Conservation (phyloP, 2,329 filamentous ascomycete species). For the Hypoxylon sp. region DNA sequence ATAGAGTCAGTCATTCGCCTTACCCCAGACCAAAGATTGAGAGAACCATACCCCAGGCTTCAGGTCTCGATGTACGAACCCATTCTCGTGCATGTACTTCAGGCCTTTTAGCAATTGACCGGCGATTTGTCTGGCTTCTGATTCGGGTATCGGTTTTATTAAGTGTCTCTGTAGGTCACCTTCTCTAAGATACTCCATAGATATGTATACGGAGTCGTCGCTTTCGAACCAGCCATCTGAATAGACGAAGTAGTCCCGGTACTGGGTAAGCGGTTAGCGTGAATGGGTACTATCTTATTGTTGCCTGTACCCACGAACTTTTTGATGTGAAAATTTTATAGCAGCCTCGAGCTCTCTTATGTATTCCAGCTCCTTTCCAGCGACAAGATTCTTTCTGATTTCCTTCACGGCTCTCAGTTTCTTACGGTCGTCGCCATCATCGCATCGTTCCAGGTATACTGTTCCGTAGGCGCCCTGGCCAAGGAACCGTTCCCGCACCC, state of each 20-base stretch:
- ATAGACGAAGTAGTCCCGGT: background rate
- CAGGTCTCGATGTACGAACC: slow-evolving; percentile 30
- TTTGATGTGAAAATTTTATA: background rate
- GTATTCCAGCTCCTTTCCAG: background rate
- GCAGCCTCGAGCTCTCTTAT: background rate
- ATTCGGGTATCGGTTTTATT: background rate
- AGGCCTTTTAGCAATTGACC: slow-evolving; percentile 26
- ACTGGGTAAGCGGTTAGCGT: too few relatives aligned
- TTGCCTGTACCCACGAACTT: too few relatives aligned
- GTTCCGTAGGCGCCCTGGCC: background rate
- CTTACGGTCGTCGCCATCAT: background rate
- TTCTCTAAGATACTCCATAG: background rate
- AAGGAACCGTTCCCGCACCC: background rate
- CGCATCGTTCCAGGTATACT: background rate
- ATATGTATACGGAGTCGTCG: background rate
- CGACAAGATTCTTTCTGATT: background rate
- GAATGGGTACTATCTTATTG: too few relatives aligned
- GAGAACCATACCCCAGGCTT: slow-evolving; percentile 26
- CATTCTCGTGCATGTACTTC: slow-evolving; percentile 28
- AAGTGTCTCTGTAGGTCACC: background rate
- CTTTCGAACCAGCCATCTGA: background rate
- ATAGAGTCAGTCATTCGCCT: too few relatives aligned
- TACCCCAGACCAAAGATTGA: background rate
- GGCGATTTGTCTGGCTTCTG: slow-evolving; percentile 6
- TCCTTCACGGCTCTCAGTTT: background rate